phyloP scores from a whole-genome alignment of 2,329 filamentous ascomycete genomes.

The Alternaria hordeiaustralica region DNA sequence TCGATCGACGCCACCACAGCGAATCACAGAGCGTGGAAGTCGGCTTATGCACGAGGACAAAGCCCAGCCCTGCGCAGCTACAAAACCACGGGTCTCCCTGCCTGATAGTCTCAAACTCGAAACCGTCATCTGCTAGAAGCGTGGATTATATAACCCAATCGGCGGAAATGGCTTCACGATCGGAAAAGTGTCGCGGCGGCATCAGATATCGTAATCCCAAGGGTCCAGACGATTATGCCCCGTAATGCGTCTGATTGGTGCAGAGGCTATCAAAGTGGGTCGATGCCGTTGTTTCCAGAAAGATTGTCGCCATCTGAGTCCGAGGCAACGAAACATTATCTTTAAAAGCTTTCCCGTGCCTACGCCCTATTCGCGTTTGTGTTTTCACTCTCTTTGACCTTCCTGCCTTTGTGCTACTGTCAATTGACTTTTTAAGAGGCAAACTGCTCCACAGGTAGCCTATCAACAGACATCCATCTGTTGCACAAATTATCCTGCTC shows the following conservation, averaged over 20 bases:
- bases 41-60: constrained; percentile 16
- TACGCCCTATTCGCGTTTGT: background rate
- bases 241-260: constrained; percentile 24
- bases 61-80: constrained; percentile 7
- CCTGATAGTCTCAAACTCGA: background rate
- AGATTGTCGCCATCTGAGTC: constrained; percentile 26
- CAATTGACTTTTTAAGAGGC: constrained; percentile 19
- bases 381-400: constrained; percentile 7
- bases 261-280: constrained; percentile 10
- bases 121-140: background rate
- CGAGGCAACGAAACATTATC: constrained; percentile 4
- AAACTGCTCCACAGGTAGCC: background rate
- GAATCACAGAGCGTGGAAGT: constrained; percentile 27
- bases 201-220: constrained; percentile 31
- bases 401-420: background rate
- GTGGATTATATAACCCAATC: constrained; percentile 11
- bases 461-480: constrained; percentile 3
- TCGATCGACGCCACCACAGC: constrained; percentile 21
- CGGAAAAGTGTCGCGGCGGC: constrained; percentile 3
- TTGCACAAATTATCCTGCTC: background rate
- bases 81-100: constrained; percentile 8
- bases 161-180: constrained; percentile 17
- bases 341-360: constrained; percentile 21
- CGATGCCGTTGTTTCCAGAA: constrained; percentile 19
- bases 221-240: constrained; percentile 21